A percentile compares a stretch with the other conserved stretches of the same genome.
Evolutionary conservation across 257 asterid genomes (phyloP).

Genomic region (Solanum pinnatisectum): DNA sequence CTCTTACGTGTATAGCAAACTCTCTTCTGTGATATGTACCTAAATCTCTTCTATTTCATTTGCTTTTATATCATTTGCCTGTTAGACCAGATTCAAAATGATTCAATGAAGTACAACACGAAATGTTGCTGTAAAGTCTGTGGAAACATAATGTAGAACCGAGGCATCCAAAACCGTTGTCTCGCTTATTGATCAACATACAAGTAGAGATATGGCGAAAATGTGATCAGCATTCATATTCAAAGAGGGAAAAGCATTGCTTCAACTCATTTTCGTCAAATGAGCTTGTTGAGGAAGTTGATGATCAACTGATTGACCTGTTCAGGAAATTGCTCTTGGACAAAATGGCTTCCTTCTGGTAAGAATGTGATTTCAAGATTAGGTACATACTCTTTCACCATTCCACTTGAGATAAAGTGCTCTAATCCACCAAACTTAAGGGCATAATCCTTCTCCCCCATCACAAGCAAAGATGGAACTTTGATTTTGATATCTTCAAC

Average conservation of each 20-base stretch:
- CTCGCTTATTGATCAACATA: not conserved
- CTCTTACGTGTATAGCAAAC: not conserved
- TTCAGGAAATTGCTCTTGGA: slow-evolving; percentile 39
- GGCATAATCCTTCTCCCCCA: slow-evolving; percentile 43
- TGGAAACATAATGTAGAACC: not conserved
- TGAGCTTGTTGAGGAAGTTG: slow-evolving; percentile 22
- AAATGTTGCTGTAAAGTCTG: not conserved
- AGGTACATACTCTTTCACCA: slow-evolving; percentile 25
- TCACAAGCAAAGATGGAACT: slow-evolving; percentile 36
- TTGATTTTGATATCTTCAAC: slow-evolving; percentile 7
- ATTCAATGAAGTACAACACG: not conserved
- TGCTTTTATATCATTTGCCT: not conserved
- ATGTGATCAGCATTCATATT: not conserved
- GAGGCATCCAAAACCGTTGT: not conserved
- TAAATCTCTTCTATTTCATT: not conserved
- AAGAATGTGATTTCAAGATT: slow-evolving; percentile 25
- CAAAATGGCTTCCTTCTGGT: slow-evolving; percentile 38
- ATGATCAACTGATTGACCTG: slow-evolving; percentile 25
- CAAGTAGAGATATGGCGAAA: not conserved
- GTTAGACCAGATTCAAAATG: not conserved
- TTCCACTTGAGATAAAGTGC: slow-evolving; percentile 25
- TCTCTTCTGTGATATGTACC: not conserved
- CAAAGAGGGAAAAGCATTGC: not conserved
- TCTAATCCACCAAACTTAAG: slow-evolving; percentile 16
- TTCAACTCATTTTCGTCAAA: not conserved